Conservation (phyloP, 2,329 filamentous ascomycete genomes). For the Cladophialophora carrionii region DNA sequence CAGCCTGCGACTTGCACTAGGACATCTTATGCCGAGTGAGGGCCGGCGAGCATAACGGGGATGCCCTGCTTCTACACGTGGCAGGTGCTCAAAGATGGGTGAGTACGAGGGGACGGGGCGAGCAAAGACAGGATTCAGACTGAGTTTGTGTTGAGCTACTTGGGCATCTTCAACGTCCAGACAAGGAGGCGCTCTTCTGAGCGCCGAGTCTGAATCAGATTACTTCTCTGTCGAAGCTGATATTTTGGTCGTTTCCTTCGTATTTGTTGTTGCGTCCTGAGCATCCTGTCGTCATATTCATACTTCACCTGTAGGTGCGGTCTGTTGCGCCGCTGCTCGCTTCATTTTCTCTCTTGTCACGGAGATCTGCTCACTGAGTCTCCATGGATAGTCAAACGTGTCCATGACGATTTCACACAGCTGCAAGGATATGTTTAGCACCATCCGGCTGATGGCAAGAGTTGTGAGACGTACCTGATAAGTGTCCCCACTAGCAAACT, state of each 20-base stretch:
- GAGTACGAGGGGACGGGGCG: too few species aligned
- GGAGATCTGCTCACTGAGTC: slow-evolving; percentile 28
- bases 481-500: slow-evolving; percentile 27
- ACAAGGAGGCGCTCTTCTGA: neutral
- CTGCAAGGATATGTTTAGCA: slow-evolving; percentile 21
- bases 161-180: neutral
- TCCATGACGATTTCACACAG: slow-evolving; percentile 35
- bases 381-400: slow-evolving; percentile 32
- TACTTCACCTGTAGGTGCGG: slow-evolving; percentile 7
- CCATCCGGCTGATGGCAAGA: neutral
- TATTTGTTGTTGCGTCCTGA: neutral
- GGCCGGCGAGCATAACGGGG: too few species aligned
- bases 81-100: too few species aligned
- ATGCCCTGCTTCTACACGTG: too few species aligned
- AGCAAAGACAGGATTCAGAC: too few species aligned
- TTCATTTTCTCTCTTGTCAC: slow-evolving; percentile 16
- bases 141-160: neutral
- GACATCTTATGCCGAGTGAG: too few species aligned
- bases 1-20: too few species aligned
- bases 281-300: neutral
- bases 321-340: slow-evolving; percentile 1
- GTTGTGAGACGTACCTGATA: slow-evolving; percentile 24
- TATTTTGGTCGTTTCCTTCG: neutral
- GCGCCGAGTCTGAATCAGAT: neutral
- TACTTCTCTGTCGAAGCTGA: neutral